Evolutionary conservation across 148 eudicot species (phyloP).

Genomic region (Vaccinium macrocarpon): DNA sequence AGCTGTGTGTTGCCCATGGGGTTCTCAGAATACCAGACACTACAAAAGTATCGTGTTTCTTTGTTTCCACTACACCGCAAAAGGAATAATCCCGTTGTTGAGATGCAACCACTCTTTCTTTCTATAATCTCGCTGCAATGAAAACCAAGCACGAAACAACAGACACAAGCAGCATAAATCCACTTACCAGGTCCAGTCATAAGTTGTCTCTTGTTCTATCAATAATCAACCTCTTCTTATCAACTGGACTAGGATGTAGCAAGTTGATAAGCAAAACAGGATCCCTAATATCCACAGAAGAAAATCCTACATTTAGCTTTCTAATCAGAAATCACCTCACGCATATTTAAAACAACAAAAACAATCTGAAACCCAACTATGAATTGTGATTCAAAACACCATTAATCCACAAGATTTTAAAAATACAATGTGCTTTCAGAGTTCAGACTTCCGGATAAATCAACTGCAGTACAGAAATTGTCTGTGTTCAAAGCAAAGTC

Average conservation of each 20-base stretch:
- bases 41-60: background rate
- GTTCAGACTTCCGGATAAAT: background rate
- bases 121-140: background rate
- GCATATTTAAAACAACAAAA: background rate
- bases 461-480: background rate
- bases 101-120: background rate
- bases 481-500: background rate
- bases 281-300: constrained; percentile 1
- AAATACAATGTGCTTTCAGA: background rate
- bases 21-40: background rate
- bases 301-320: background rate
- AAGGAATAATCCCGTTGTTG: background rate
- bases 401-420: background rate
- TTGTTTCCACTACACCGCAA: background rate
- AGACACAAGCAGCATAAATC: background rate
- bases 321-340: background rate
- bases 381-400: background rate
- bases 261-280: constrained; percentile 11
- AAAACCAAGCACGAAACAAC: background rate
- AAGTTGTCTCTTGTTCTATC: background rate
- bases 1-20: background rate
- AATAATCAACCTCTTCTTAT: constrained; percentile 10
- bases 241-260: constrained; percentile 15
- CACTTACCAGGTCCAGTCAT: constrained; percentile 18
- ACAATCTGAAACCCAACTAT: background rate